phyloP scores from a whole-genome alignment of 2,329 filamentous ascomycete species.

The Monosporascus sp. region DNA sequence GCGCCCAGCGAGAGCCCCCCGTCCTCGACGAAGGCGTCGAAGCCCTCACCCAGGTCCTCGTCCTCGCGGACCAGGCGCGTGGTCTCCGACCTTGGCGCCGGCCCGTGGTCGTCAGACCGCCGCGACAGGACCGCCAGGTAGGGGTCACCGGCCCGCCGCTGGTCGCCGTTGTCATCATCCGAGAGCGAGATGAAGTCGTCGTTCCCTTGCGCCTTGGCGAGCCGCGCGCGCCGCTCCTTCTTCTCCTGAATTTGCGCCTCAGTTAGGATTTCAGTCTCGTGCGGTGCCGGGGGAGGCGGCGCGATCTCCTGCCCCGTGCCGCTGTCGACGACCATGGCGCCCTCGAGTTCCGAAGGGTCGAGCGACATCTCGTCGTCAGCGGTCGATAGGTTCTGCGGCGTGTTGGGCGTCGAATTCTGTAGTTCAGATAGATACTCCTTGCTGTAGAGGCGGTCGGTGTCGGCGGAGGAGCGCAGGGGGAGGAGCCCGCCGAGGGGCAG shows the following conservation, averaged over 20 bases:
- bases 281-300: slow-evolving; percentile 11
- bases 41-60: slow-evolving; percentile 88
- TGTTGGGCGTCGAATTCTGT: slow-evolving; percentile 77
- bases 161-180: slow-evolving; percentile 37
- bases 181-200: slow-evolving; percentile 62
- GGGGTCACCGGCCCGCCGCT: slow-evolving; percentile 20
- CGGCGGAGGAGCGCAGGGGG: slow-evolving; percentile 50
- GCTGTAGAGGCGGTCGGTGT: slow-evolving; percentile 72
- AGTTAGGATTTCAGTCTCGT: slow-evolving; percentile 58
- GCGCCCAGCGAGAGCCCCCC: slow-evolving; percentile 72
- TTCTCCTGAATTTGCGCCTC: slow-evolving; percentile 84
- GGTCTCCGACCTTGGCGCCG: slow-evolving; percentile 49
- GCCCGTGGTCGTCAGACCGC: slow-evolving; percentile 31
- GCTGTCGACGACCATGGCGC: slow-evolving; percentile 57
- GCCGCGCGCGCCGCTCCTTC: slow-evolving; percentile 78
- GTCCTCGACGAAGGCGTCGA: slow-evolving; percentile 86
- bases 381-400: slow-evolving; percentile 59
- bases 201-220: slow-evolving; percentile 48
- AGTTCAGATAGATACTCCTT: slow-evolving; percentile 83
- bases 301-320: slow-evolving; percentile 28
- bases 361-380: slow-evolving; percentile 49
- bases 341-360: slow-evolving; percentile 56
- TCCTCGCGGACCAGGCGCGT: slow-evolving; percentile 77
- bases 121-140: slow-evolving; percentile 23
- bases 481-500: slow-evolving; percentile 40